Percentiles rank a stretch among this genome's conserved stretches.
phyloP scores from a whole-genome alignment of 495 filamentous ascomycete genomes.

The Tuber microsphaerosporum region DNA sequence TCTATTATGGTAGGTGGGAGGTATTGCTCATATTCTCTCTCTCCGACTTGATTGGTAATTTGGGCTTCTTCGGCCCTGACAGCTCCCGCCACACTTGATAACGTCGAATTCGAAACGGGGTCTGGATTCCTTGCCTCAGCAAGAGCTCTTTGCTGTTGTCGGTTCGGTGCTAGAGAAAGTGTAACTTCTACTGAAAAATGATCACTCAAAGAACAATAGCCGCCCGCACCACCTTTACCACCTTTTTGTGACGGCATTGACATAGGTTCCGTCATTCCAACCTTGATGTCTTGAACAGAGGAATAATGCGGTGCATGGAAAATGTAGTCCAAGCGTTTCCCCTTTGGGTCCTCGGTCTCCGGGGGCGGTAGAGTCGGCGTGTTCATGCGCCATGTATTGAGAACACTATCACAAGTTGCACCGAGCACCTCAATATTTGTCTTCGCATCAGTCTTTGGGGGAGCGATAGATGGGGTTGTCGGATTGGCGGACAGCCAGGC shows the following conservation, averaged over 20 bases:
- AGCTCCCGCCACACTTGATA: slow-evolving; percentile 31
- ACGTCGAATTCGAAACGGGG: slow-evolving; percentile 29
- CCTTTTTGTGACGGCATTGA: slow-evolving; percentile 36
- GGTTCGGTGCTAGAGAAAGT: slow-evolving; percentile 43
- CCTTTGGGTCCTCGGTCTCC: slow-evolving; percentile 59
- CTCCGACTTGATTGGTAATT: slow-evolving; percentile 34
- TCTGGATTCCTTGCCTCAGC: slow-evolving; percentile 18
- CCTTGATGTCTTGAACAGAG: slow-evolving; percentile 58
- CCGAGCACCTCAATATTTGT: slow-evolving; percentile 75
- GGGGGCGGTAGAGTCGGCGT: slow-evolving; percentile 51
- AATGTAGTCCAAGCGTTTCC: slow-evolving; percentile 90
- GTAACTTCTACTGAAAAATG: slow-evolving; percentile 81
- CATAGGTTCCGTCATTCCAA: slow-evolving; percentile 66
- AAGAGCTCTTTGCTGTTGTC: slow-evolving; percentile 22
- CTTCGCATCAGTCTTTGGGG: slow-evolving; percentile 56
- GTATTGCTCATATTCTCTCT: slow-evolving; percentile 30
- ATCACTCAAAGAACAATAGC: slow-evolving; percentile 80
- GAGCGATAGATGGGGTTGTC: slow-evolving; percentile 42
- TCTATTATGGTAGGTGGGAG: slow-evolving; percentile 58
- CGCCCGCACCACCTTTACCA: slow-evolving; percentile 59
- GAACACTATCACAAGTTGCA: slow-evolving; percentile 72
- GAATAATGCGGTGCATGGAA: slow-evolving; percentile 56
- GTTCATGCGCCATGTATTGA: slow-evolving; percentile 92
- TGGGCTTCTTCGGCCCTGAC: slow-evolving; percentile 34
- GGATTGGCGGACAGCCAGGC: slow-evolving; percentile 54